These are phyloP conservation scores for Camelina sativa DNA, from an alignment of 345 rosid species.

Conservation along the genomic window DNA sequence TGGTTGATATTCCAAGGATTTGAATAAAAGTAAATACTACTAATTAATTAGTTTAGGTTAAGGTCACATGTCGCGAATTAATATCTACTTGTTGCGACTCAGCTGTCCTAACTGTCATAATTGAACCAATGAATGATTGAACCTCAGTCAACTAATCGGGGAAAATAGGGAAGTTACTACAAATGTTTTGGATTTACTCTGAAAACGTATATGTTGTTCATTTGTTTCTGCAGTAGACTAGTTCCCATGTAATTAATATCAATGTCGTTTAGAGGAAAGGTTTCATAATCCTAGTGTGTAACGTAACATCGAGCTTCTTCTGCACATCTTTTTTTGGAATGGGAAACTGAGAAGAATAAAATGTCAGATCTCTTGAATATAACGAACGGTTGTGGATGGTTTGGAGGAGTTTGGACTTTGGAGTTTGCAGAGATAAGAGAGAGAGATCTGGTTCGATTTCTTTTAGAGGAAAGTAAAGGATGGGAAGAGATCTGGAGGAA, in stretches of 20 bases:
- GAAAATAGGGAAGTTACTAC: neutral
- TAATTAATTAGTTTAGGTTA: neutral
- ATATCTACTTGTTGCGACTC: slow-evolving; percentile 40
- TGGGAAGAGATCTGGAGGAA: slow-evolving; percentile 3
- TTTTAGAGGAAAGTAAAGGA: neutral
- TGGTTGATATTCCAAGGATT: neutral
- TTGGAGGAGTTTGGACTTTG: slow-evolving; percentile 9
- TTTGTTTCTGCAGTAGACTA: neutral
- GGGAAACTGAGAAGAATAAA: neutral
- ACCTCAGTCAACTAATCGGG: neutral
- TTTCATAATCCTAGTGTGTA: neutral
- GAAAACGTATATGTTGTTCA: neutral
- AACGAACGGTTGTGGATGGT: slow-evolving; percentile 6
- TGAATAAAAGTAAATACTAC: neutral
- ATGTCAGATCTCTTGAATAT: neutral
- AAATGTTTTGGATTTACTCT: neutral
- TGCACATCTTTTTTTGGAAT: too few relatives aligned
- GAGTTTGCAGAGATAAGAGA: slow-evolving; percentile 4
- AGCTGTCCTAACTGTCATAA: slow-evolving; percentile 37
- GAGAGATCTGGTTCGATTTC: slow-evolving; percentile 18
- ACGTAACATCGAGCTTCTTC: neutral
- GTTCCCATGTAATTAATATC: neutral
- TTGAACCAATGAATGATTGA: slow-evolving; percentile 18
- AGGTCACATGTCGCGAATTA: slow-evolving; percentile 39
- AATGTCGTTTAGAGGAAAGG: neutral